Conservation (phyloP, 345 rosid genomes). For the Lepidium africanum region DNA sequence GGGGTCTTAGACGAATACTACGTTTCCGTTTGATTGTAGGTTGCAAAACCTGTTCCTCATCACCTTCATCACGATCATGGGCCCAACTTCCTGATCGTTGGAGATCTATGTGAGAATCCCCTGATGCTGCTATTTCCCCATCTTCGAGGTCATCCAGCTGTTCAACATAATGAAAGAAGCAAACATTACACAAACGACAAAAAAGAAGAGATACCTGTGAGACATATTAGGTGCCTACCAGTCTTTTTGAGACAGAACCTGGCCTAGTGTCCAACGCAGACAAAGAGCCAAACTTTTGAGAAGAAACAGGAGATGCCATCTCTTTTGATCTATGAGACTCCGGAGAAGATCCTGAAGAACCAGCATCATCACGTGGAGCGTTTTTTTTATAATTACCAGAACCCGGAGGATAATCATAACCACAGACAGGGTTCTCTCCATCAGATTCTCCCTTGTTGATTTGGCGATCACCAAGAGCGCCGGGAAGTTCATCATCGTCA, state of each 20-base stretch:
- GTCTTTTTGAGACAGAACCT: constrained; percentile 64
- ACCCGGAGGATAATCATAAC: constrained; percentile 48
- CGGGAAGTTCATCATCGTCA: constrained; percentile 81
- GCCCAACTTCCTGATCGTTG: constrained; percentile 95
- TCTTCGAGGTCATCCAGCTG: constrained; percentile 96
- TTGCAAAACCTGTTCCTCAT: constrained; percentile 96
- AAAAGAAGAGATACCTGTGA: constrained; percentile 4
- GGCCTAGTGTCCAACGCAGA: constrained; percentile 96
- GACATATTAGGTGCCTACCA: constrained; percentile 42
- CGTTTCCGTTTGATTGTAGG: constrained; percentile 95
- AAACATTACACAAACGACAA: constrained; percentile 13
- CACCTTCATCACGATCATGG: constrained; percentile 91
- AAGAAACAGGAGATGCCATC: constrained; percentile 81
- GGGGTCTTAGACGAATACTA: constrained; percentile 89
- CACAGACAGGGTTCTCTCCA: constrained; percentile 57
- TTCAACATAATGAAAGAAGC: constrained; percentile 20
- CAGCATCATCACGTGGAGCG: constrained; percentile 50
- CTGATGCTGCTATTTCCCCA: constrained; percentile 95
- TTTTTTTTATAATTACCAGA: constrained; percentile 46
- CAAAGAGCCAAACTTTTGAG: constrained; percentile 90
- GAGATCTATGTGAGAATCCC: constrained; percentile 85
- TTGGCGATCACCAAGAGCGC: constrained; percentile 48
- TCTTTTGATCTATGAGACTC: constrained; percentile 55
- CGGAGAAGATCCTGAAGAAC: constrained; percentile 90
- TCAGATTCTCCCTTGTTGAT: constrained; percentile 64